Evolutionary conservation across 805 yeast genomes (phyloP), one percentile per base, ranked within the genome.

Genomic region (Candida quercuum): DNA sequence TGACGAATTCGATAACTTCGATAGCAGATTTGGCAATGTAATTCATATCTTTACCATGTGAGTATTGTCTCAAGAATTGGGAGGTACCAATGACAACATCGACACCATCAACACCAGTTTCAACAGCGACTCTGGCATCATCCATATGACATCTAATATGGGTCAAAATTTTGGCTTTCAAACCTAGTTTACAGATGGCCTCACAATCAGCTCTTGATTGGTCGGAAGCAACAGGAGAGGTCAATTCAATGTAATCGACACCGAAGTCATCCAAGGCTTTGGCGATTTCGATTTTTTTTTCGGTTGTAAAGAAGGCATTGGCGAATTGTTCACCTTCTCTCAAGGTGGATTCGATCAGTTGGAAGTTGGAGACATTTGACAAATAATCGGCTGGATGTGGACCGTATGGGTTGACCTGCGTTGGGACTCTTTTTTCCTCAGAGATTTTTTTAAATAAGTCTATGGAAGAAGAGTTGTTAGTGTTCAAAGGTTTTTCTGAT

Each of bases 321-420:
- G 98, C 97, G 60, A 91, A 91, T 66, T 91, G 99, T 67, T 91
- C 99, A 63, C 99, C 99, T 68, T 91, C 99, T 70, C 99, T 79
- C 41, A 91, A 72, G 5, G 99, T 91, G 25, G 96, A 86, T 69
- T 91, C 99, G 58, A 91, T 91, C 56, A 91, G 64, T 71, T 91
- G 88, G 68, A 89, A 91, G 49, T 76, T 79, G 47, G 82, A 72
- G 25, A 91, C 98, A 60, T 91, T 91, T 21, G 96, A 86, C 42
- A 91, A 66, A 61, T 67, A 89, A 69, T 91, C 99, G 37, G 86
- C 78, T 40, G 98, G 97, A 60, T 91, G 85, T 51, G 96, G 94
- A 14, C 95, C 99, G 56, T 91, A 91, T 47, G 98, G 98, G 60
- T 89, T 89, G 15, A 45, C 47, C 38, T 59, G 61, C 17, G 48